These are phyloP conservation scores for Zygoascus bituminiphila DNA, from an alignment of 805 yeast genomes.

Conservation along the genomic window DNA sequence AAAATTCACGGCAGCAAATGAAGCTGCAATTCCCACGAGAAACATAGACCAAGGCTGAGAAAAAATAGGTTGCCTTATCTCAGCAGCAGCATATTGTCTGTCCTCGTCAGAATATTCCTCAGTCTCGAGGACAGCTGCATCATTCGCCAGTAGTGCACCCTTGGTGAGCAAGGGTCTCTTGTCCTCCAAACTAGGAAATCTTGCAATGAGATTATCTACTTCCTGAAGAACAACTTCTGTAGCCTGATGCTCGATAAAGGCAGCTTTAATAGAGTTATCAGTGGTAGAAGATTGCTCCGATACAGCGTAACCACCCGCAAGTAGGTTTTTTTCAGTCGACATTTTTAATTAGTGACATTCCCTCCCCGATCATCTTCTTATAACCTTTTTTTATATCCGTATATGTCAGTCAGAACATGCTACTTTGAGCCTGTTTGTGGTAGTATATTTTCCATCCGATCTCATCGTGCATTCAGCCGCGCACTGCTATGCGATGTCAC, in stretches of 20 bases:
- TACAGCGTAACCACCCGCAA: neutral
- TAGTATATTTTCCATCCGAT: too few species aligned
- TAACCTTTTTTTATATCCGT: neutral
- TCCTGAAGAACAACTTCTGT: neutral
- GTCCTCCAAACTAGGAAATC: neutral
- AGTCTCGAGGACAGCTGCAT: neutral
- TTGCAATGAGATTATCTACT: neutral
- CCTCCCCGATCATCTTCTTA: neutral
- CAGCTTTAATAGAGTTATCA: neutral
- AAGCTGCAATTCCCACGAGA: slow-evolving; percentile 1
- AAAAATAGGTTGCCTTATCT: neutral
- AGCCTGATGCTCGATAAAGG: neutral
- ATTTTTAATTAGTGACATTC: neutral
- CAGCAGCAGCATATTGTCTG: neutral
- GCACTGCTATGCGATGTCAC: too few species aligned
- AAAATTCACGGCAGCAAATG: slow-evolving; percentile 5
- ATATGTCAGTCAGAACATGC: too few species aligned
- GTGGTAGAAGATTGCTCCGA: neutral
- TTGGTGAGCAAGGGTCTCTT: neutral
- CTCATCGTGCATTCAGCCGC: too few species aligned
- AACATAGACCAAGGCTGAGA: slow-evolving; percentile 2
- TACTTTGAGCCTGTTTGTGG: too few species aligned
- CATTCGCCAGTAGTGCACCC: slow-evolving; percentile 4
- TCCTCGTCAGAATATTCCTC: neutral
- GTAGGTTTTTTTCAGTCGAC: neutral